Percentiles rank a stretch among this genome's conserved stretches.
These are phyloP conservation scores for Roridomyces roridus DNA, from an alignment of 768 basidiomycete genomes.

Conservation along the genomic window DNA sequence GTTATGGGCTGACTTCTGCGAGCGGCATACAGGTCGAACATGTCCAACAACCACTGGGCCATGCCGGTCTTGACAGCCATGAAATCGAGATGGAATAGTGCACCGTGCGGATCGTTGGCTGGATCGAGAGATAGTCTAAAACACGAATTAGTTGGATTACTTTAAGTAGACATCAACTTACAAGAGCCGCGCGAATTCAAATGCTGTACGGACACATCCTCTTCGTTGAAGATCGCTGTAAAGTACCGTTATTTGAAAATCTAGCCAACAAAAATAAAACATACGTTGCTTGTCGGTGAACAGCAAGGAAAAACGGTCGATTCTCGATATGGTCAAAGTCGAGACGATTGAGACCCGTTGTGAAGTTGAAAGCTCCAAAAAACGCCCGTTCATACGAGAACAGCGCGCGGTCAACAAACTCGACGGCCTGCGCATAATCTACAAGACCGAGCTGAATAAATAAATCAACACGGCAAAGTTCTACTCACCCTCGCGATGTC, in stretches of 20 bases:
- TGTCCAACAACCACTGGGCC: constrained; percentile 78
- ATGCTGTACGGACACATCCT: constrained; percentile 88
- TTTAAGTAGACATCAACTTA: constrained; percentile 39
- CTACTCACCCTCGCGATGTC: constrained; percentile 82
- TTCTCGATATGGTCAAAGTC: constrained; percentile 94
- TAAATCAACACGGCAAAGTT: background rate
- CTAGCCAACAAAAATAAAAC: constrained; percentile 28
- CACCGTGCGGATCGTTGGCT: constrained; percentile 87
- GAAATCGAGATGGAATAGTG: constrained; percentile 83
- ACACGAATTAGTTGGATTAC: too few relatives aligned
- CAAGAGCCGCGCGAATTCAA: constrained; percentile 89
- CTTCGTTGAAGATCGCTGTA: constrained; percentile 83
- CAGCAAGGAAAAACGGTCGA: constrained; percentile 87
- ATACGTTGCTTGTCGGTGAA: constrained; percentile 84
- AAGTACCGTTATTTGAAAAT: background rate
- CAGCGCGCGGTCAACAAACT: constrained; percentile 90
- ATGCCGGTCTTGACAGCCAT: constrained; percentile 84
- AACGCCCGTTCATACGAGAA: constrained; percentile 94
- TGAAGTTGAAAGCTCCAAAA: constrained; percentile 85
- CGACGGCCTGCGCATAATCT: constrained; percentile 87
- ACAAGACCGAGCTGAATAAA: background rate
- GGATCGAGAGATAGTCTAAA: constrained; percentile 76
- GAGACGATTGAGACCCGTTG: constrained; percentile 79
- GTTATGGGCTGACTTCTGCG: constrained; percentile 20
- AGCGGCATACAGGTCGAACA: constrained; percentile 57